Base-by-base conservation (phyloP, 345 rosid species). In the Raphanus raphanistrum region DNA sequence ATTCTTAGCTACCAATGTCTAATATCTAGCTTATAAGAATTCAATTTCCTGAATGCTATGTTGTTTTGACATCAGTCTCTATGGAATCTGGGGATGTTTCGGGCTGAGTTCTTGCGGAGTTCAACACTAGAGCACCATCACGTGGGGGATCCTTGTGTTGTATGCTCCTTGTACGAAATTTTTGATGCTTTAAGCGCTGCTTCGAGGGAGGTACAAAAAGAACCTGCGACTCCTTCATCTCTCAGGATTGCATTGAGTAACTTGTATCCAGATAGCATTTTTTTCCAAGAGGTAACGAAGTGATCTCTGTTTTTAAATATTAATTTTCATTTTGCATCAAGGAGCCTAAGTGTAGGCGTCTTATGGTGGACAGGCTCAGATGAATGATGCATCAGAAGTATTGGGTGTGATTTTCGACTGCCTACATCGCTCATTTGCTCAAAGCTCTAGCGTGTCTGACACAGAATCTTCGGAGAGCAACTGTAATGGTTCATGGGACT, bases 341-440 rank as follows among this genome's bases (percentile, higher is more conserved):
- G 29, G 21, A 73, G 66, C 68, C 76, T 63, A 78, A 63, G 57
- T 7, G 2, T 52, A 55, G 61, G 52, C 6, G 9, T 63, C 33
- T 21, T 69, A 29, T 69, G 66, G 83, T 80, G 79, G 64, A 63
- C 96, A 95, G 98, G 97, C 87, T 73, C 94, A 95, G 85, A 95
- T 95, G 99, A 92, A 95, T 72, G 99, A 95, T 85, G 98, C 99
- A 75, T 91, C 98, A 70, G 98, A 95, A 91, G 99, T 95, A 55
- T 77, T 95, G 83, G 92, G 72, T 15, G 98, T 89, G 72, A 85
- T 95, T 70, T 95, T 95, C 78, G 90, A 87, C 68, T 92, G 97
- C 84, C 98, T 95, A 83, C 98, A 95, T 86, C 85, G 63, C 72
- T 90, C 99, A 77, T 92, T 91, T 84, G 82, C 94, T 74, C 77